Base-by-base conservation (phyloP, 2,329 filamentous ascomycete species). In the Aspergillus persii region DNA sequence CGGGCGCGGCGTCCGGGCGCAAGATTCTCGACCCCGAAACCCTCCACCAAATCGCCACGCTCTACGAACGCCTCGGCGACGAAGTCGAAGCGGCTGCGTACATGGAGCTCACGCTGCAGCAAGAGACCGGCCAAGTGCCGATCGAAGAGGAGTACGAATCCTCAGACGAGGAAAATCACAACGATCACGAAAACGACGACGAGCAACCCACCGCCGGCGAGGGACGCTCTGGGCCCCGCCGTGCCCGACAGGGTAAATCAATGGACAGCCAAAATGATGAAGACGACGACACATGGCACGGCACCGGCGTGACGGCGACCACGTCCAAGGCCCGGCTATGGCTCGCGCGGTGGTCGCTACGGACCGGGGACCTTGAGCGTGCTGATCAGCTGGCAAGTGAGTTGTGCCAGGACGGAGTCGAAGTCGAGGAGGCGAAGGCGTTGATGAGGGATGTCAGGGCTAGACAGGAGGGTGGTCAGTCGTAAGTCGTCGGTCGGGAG, bases 371-470 rank as follows among this genome's bases (percentile, higher is more conserved):
- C 74, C 91, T 91, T 68, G 81, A 83, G 33, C 84, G 89, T 23
- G 91, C 92, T 3, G 89, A 90, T 76, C 86, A 91, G 62, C 79
- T 98, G 47, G 93, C 92, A 0, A 92, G 89, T 61, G 95, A 99
- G 76, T 80, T 99, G 50, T 97, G 93, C 73, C 92, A 97, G 76
- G 95, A 99, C 75, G 95, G 95, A 0, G 88, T 96, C 29, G 95
- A 98, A 76, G 92, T 98, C 2, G 95, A 99, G 73, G 95, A 99
- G 76, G 95, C 95, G 30, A 98, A 98, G 78, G 92, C 92, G 3
- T 79, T 98, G 66, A 90, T 96, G 62, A 84, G 92, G 61, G 94
- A 98, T 74, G 88, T 96, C 11, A 84, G 93, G 66, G 89, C 89
- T 47, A 47, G 44, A 47, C 4, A 84, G 90, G 65, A 83, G 92